Evolutionary conservation across 306 rosid species (phyloP).

Genomic region (Cucurbita pepo): DNA sequence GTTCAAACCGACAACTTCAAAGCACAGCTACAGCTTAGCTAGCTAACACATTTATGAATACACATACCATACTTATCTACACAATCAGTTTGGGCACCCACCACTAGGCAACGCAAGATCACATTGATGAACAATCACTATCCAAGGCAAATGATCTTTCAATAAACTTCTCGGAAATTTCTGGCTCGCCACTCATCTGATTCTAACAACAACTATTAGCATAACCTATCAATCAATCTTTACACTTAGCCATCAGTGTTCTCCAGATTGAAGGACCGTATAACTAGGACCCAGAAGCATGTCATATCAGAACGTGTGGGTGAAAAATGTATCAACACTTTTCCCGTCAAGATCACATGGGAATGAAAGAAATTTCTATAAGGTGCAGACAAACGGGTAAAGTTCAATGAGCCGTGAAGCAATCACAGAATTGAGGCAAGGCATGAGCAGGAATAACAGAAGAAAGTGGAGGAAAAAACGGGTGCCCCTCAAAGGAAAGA

Average conservation of each 20-base stretch:
- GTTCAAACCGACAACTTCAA: background rate
- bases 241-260: background rate
- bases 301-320: background rate
- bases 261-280: background rate
- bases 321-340: background rate
- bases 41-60: background rate
- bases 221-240: background rate
- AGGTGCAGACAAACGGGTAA: background rate
- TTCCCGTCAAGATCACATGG: conserved; percentile 1
- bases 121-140: background rate
- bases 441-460: background rate
- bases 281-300: background rate
- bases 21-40: background rate
- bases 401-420: background rate
- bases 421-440: background rate
- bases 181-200: background rate
- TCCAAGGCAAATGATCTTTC: background rate
- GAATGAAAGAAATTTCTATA: background rate
- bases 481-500: background rate
- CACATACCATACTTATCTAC: background rate
- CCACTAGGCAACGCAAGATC: conserved; percentile 1
- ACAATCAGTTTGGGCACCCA: background rate
- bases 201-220: background rate
- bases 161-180: background rate
- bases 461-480: background rate